Percentiles rank a stretch among this genome's conserved stretches.
Conservation (phyloP, 306 rosid species). For the Castanea sativa region DNA sequence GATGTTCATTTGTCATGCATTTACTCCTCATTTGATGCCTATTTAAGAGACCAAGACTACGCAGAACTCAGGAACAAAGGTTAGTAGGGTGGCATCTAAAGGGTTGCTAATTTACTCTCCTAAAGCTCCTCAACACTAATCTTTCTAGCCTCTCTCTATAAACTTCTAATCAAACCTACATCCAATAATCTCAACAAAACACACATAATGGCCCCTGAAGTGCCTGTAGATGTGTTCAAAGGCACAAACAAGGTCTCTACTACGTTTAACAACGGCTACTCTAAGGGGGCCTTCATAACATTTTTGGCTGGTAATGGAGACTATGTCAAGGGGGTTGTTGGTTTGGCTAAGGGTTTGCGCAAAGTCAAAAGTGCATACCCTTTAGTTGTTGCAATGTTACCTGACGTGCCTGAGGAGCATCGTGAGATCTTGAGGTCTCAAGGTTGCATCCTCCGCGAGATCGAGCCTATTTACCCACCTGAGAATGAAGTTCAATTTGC, state of each 20-base stretch:
- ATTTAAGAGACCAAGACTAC: constrained; percentile 18
- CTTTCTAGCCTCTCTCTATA: background rate
- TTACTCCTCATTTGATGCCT: constrained; percentile 21
- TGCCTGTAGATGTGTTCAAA: constrained; percentile 20
- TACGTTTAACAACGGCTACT: background rate
- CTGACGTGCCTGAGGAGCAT: constrained; percentile 65
- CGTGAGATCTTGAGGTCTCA: constrained; percentile 48
- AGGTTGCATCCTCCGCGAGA: constrained; percentile 53
- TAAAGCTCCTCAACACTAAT: constrained; percentile 17
- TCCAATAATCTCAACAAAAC: background rate
- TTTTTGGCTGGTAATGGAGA: constrained; percentile 66
- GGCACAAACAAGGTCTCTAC: constrained; percentile 18
- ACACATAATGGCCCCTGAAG: constrained; percentile 31
- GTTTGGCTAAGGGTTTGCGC: constrained; percentile 60
- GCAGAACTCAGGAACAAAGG: constrained; percentile 23
- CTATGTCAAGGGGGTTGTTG: constrained; percentile 61
- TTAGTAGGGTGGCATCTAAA: constrained; percentile 20
- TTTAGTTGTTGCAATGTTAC: constrained; percentile 58
- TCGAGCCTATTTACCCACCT: constrained; percentile 62
- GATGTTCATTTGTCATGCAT: constrained; percentile 31
- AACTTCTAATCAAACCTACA: background rate
- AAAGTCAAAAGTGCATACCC: constrained; percentile 50
- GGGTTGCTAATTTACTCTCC: constrained; percentile 21
- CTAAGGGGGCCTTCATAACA: constrained; percentile 49
- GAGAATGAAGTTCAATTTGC: constrained; percentile 51